phyloP scores from a whole-genome alignment of 495 filamentous ascomycete genomes.

The Pseudomonodictys pantanalensis region DNA sequence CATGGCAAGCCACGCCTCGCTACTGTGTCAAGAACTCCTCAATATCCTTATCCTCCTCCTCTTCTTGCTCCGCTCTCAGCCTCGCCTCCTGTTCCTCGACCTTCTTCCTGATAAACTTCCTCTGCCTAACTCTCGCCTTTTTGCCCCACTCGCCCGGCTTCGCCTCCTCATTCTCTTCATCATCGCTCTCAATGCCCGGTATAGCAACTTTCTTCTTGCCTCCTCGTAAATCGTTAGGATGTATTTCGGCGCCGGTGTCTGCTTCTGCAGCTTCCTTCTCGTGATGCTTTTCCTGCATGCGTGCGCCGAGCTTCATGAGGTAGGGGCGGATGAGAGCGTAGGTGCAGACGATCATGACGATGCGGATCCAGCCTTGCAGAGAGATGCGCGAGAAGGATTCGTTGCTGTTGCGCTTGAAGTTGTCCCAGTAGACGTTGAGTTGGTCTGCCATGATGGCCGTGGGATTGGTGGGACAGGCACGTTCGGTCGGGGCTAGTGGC shows the following conservation, averaged over 20 bases:
- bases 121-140: conserved; percentile 39
- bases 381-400: conserved; percentile 50
- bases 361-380: conserved; percentile 34
- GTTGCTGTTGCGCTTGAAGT: conserved; percentile 55
- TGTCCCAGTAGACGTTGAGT: conserved; percentile 10
- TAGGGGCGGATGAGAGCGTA: conserved; percentile 36
- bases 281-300: conserved; percentile 26
- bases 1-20: background rate
- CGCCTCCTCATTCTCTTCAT: conserved; percentile 57
- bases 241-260: conserved; percentile 55
- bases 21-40: conserved; percentile 60
- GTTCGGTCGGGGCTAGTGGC: too few relatives aligned
- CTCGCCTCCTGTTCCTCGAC: conserved; percentile 39
- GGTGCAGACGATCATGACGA: conserved; percentile 33
- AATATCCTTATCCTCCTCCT: conserved; percentile 54
- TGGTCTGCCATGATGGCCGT: background rate
- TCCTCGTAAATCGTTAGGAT: conserved; percentile 59
- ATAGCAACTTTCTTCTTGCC: conserved; percentile 39
- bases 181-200: conserved; percentile 46
- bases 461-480: background rate
- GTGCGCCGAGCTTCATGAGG: conserved; percentile 32
- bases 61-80: conserved; percentile 34
- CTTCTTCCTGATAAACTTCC: conserved; percentile 42
- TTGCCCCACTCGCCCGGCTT: conserved; percentile 50
- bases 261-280: conserved; percentile 10